These are phyloP conservation scores for Aspergillus sclerotioniger DNA, from an alignment of 495 filamentous ascomycete genomes.

Conservation along the genomic window DNA sequence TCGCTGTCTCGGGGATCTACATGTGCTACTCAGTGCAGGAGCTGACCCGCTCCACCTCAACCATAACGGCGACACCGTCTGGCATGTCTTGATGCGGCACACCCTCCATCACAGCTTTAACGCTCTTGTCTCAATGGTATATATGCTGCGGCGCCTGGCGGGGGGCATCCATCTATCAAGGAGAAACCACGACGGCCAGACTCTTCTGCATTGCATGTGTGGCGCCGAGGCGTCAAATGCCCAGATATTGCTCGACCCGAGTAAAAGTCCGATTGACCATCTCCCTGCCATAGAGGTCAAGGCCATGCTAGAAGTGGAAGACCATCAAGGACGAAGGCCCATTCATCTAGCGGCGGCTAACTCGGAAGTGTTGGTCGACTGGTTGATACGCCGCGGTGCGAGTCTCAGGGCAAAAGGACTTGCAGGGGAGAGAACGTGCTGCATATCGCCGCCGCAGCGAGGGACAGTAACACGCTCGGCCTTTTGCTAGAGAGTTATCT, in stretches of 20 bases:
- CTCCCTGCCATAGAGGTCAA: constrained; percentile 11
- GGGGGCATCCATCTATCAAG: constrained; percentile 14
- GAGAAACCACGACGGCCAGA: constrained; percentile 23
- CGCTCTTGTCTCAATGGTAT: not conserved
- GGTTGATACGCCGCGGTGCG: constrained; percentile 36
- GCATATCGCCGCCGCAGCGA: constrained; percentile 37
- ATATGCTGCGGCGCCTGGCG: not conserved
- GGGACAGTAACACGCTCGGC: constrained; percentile 37
- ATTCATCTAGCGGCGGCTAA: constrained; percentile 35
- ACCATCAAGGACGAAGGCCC: constrained; percentile 19
- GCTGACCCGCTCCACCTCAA: constrained; percentile 17
- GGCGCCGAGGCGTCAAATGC: constrained; percentile 11
- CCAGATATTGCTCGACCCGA: not conserved
- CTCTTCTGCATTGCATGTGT: constrained; percentile 25
- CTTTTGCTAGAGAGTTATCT: constrained; percentile 30
- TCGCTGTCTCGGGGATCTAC: not conserved
- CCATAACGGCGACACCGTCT: constrained; percentile 17
- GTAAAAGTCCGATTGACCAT: constrained; percentile 12
- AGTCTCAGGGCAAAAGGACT: constrained; percentile 19
- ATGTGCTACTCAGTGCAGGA: constrained; percentile 13
- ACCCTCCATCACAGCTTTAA: not conserved
- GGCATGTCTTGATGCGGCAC: constrained; percentile 17
- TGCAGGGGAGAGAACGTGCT: constrained; percentile 33
- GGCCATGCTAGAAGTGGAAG: constrained; percentile 9
- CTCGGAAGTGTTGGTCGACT: constrained; percentile 28